phyloP scores from a whole-genome alignment of 805 yeast genomes.

The Kodamaea sagamina region DNA sequence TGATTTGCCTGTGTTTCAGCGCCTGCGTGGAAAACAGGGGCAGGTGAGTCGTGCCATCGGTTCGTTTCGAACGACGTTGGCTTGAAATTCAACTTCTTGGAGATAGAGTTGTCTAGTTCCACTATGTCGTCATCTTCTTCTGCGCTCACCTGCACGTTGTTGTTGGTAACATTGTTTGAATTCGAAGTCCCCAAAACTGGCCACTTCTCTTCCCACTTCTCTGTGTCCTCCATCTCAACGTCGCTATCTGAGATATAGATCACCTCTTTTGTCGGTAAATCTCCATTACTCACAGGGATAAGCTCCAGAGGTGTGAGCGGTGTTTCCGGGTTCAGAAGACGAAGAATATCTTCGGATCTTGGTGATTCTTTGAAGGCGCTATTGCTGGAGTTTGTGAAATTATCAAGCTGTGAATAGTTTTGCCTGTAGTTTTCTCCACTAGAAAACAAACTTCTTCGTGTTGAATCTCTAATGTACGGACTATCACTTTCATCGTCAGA shows the following conservation, averaged over 20 bases:
- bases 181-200: too few species aligned
- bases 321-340: conserved; percentile 7
- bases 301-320: conserved; percentile 8
- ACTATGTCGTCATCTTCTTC: conserved; percentile 17
- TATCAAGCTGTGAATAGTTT: too few species aligned
- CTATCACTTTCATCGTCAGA: conserved; percentile 12
- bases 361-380: background rate
- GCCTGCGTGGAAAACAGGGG: conserved; percentile 12
- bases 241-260: conserved; percentile 12
- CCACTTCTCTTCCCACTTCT: too few species aligned
- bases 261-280: conserved; percentile 4
- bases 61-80: conserved; percentile 14
- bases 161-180: too few species aligned
- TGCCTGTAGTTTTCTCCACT: too few species aligned
- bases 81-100: conserved; percentile 14
- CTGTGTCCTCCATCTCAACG: conserved; percentile 7
- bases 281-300: background rate
- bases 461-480: too few species aligned
- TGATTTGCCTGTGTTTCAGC: background rate
- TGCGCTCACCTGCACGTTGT: background rate
- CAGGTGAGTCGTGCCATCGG: conserved; percentile 12
- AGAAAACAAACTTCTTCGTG: too few species aligned
- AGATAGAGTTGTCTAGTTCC: conserved; percentile 14
- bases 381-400: too few species aligned
- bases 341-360: background rate